Evolutionary conservation across 352 stramenopile genomes (phyloP).

Genomic region (Phytopythium vexans): DNA sequence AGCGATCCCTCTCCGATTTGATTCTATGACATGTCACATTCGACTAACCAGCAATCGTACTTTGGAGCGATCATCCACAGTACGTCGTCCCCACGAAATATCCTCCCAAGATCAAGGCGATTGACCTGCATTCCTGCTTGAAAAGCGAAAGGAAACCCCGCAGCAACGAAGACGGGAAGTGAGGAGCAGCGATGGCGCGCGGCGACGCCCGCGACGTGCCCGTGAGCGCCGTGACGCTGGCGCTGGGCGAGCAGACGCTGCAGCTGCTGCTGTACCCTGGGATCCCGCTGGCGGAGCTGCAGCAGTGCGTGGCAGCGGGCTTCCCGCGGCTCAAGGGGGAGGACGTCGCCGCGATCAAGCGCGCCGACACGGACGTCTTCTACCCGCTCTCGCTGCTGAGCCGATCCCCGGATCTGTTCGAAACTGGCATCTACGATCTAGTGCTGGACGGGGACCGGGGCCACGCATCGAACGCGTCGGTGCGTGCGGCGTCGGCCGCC

Average conservation of each 20-base stretch:
- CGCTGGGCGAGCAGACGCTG: constrained; percentile 19
- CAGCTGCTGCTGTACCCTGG: constrained; percentile 39
- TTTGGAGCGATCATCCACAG: too few species aligned
- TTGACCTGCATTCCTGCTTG: too few species aligned
- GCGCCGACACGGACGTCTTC: constrained; percentile 34
- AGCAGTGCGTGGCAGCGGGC: constrained; percentile 39
- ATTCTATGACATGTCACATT: too few species aligned
- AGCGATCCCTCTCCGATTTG: too few species aligned
- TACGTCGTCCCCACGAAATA: too few species aligned
- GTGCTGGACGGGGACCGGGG: constrained; percentile 19
- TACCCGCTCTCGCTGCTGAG: constrained; percentile 72
- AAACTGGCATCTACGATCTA: constrained; percentile 39
- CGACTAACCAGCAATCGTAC: too few species aligned
- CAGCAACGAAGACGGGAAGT: neutral
- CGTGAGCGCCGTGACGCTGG: constrained; percentile 42
- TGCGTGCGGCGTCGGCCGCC: neutral
- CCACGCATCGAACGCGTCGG: neutral
- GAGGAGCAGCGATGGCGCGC: neutral
- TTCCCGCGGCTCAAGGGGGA: constrained; percentile 23
- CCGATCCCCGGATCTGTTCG: constrained; percentile 49
- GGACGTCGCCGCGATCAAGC: constrained; percentile 16
- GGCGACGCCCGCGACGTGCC: constrained; percentile 1
- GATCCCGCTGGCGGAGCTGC: constrained; percentile 43
- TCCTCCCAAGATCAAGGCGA: too few species aligned
- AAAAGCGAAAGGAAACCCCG: neutral